These are phyloP conservation scores for Yamadazyma takamatsuzukensis DNA, from an alignment of 805 yeast species.

Conservation along the genomic window DNA sequence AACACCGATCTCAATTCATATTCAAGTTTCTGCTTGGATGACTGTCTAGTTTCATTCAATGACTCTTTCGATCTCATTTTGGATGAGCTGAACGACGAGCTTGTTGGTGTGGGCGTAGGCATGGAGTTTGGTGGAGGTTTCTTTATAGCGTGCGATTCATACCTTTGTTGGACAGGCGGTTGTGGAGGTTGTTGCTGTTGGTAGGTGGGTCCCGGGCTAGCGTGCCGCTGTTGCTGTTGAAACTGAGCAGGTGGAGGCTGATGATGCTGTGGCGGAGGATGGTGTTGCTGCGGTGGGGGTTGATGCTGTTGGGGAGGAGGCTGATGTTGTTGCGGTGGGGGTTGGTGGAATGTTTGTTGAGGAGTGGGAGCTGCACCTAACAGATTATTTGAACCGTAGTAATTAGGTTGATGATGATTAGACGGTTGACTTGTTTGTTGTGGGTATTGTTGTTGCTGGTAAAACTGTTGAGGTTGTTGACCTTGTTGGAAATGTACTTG, in stretches of 20 bases:
- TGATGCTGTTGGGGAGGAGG: constrained; percentile 11
- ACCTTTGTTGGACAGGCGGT: constrained; percentile 5
- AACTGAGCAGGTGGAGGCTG: constrained; percentile 5
- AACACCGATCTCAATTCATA: constrained; percentile 47
- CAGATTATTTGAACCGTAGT: constrained; percentile 10
- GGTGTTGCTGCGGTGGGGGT: constrained; percentile 10
- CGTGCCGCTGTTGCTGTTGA: neutral
- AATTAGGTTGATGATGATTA: constrained; percentile 11
- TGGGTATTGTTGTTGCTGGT: constrained; percentile 11
- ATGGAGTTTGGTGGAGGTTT: constrained; percentile 8
- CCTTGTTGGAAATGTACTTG: constrained; percentile 11
- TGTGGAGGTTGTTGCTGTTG: constrained; percentile 7
- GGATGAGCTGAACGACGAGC: constrained; percentile 3
- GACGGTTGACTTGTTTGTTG: constrained; percentile 11
- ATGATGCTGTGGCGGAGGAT: constrained; percentile 5
- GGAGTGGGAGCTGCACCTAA: constrained; percentile 19
- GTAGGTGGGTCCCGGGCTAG: constrained; percentile 3
- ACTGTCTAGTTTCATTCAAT: constrained; percentile 14
- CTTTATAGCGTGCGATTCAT: constrained; percentile 11
- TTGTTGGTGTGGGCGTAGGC: constrained; percentile 14
- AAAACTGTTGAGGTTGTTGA: constrained; percentile 9
- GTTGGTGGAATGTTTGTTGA: constrained; percentile 6
- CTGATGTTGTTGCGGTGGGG: constrained; percentile 8
- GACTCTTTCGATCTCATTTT: constrained; percentile 15
- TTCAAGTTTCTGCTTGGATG: constrained; percentile 42